These are phyloP conservation scores for Nematodospora valgi DNA, from an alignment of 805 yeast genomes.

Conservation along the genomic window DNA sequence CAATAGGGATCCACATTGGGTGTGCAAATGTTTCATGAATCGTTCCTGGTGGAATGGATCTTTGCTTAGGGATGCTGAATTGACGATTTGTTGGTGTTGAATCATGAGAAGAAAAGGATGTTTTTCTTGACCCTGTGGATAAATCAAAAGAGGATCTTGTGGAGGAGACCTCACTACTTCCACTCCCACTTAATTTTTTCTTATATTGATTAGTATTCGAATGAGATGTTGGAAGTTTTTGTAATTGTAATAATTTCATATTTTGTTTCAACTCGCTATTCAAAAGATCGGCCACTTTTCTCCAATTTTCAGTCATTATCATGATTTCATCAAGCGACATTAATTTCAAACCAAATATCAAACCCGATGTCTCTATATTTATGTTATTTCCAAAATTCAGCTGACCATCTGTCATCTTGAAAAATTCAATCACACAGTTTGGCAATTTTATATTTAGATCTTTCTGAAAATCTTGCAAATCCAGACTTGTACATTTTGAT, in stretches of 20 bases:
- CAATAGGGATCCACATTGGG: conserved; percentile 86
- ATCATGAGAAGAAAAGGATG: neutral
- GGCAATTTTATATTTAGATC: conserved; percentile 78
- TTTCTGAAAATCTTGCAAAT: conserved; percentile 76
- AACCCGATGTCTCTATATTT: conserved; percentile 62
- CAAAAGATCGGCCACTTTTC: conserved; percentile 55
- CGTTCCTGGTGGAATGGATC: conserved; percentile 73
- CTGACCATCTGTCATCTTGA: conserved; percentile 88
- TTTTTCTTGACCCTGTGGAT: conserved; percentile 6
- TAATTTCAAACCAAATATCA: conserved; percentile 76
- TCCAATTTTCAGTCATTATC: conserved; percentile 83
- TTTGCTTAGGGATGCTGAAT: conserved; percentile 39
- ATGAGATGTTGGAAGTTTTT: conserved; percentile 21
- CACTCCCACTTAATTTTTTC: conserved; percentile 11
- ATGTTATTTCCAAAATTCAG: conserved; percentile 60
- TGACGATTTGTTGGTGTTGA: conserved; percentile 3
- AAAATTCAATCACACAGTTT: conserved; percentile 74
- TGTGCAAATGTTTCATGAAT: conserved; percentile 81
- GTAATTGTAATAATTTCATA: conserved; percentile 16
- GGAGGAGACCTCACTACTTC: conserved; percentile 1
- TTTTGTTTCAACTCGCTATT: conserved; percentile 20
- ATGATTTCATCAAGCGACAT: conserved; percentile 79
- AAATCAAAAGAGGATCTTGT: conserved; percentile 9
- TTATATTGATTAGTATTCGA: conserved; percentile 11
- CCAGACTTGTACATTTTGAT: conserved; percentile 76